Percentiles rank a stretch among this genome's conserved stretches.
Evolutionary conservation across 495 filamentous ascomycete genomes (phyloP).

Genomic region (Evernia prunastri): DNA sequence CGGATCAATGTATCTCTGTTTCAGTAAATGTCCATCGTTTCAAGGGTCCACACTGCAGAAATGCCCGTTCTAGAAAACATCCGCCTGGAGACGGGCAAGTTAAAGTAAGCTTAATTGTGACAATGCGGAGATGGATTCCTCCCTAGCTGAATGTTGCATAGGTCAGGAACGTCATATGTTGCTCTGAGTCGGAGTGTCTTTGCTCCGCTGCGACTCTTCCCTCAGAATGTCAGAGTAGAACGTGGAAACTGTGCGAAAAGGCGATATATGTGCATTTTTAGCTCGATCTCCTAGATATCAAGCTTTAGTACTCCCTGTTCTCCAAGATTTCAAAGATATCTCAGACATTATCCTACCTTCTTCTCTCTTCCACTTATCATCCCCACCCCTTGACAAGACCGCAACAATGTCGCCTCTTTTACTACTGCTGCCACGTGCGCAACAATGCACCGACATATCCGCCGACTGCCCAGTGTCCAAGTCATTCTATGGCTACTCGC

Average conservation of each 20-base stretch:
- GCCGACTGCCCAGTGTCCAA: conserved; percentile 22
- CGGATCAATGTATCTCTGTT: neutral
- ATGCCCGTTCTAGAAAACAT: conserved; percentile 5
- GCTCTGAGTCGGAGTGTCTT: neutral
- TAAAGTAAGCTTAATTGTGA: neutral
- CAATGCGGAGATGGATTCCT: neutral
- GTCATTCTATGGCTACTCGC: conserved; percentile 55
- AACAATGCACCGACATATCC: conserved; percentile 42
- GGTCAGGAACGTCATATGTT: neutral
- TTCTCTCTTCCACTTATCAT: neutral
- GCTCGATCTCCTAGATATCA: conserved; percentile 2
- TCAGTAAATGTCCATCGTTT: neutral
- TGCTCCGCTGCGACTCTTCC: neutral
- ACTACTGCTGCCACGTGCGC: conserved; percentile 8
- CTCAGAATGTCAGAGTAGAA: no score
- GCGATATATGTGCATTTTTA: neutral
- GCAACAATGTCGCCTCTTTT: conserved; percentile 7
- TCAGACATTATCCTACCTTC: neutral
- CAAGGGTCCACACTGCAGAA: conserved; percentile 1
- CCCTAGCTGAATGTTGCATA: neutral
- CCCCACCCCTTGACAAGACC: neutral
- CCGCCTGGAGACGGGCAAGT: conserved; percentile 7
- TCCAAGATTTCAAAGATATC: neutral
- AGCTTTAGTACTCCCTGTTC: neutral
- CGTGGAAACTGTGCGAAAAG: neutral